phyloP scores from a whole-genome alignment of 768 basidiomycete genomes.

The Tulasnella sp. region DNA sequence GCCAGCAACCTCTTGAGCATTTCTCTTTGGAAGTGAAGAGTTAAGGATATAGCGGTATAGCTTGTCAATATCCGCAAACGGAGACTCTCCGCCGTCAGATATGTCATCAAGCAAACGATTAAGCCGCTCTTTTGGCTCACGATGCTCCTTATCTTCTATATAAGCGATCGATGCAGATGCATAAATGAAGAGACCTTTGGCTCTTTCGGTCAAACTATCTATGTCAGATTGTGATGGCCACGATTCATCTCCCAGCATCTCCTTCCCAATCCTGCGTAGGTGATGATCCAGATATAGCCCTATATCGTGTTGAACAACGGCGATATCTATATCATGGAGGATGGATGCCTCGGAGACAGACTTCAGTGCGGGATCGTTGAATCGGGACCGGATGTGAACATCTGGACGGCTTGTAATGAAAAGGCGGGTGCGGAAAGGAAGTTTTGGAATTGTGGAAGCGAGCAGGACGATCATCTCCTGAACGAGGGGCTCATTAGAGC shows the following conservation, averaged over 20 bases:
- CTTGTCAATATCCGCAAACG: neutral
- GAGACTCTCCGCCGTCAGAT: neutral
- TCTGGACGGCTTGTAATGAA: constrained; percentile 27
- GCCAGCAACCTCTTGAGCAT: neutral
- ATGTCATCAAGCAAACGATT: neutral
- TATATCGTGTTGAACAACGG: constrained; percentile 8
- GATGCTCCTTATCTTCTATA: neutral
- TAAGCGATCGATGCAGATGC: constrained; percentile 2
- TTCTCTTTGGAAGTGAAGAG: neutral
- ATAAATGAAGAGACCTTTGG: neutral
- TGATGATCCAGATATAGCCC: constrained; percentile 7
- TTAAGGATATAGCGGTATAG: neutral
- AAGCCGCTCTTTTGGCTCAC: neutral
- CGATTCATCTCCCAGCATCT: neutral
- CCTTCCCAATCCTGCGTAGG: neutral
- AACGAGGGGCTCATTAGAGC: constrained; percentile 14
- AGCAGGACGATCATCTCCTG: constrained; percentile 22
- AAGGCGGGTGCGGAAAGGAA: constrained; percentile 26
- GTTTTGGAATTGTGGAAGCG: constrained; percentile 7
- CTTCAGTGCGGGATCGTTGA: neutral
- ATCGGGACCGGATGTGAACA: constrained; percentile 19
- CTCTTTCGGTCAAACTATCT: neutral
- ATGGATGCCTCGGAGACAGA: neutral
- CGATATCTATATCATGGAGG: constrained; percentile 13
- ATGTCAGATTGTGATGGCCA: constrained; percentile 5